Evolutionary conservation across 139 green algal genomes (phyloP).

Genomic region (Pseudopediastrum boryanum): DNA sequence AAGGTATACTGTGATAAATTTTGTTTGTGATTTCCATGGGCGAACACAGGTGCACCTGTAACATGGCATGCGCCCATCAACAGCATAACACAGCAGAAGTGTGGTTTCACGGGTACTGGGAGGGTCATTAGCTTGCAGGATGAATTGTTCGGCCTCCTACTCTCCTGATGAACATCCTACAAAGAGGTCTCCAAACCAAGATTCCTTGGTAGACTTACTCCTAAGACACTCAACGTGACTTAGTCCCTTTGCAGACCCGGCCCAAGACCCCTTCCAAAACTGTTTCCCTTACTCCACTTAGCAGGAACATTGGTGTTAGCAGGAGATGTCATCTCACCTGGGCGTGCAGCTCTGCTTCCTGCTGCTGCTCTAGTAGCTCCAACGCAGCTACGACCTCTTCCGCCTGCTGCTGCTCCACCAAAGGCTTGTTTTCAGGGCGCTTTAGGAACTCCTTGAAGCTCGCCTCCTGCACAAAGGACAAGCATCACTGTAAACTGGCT

Average conservation of each 20-base stretch:
- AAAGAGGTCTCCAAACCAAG: not conserved
- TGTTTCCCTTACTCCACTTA: not conserved
- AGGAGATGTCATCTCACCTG: constrained; percentile 26
- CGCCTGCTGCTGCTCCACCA: constrained; percentile 65
- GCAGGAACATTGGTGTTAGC: not conserved
- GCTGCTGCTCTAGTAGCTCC: constrained; percentile 46
- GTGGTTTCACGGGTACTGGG: no score
- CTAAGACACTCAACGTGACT: not conserved
- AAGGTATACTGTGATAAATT: not conserved
- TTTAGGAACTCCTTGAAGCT: constrained; percentile 69
- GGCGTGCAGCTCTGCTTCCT: constrained; percentile 40
- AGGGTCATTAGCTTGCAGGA: no score
- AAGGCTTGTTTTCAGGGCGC: constrained; percentile 60
- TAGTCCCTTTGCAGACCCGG: not conserved
- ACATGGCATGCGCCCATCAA: no score
- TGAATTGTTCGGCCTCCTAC: no score
- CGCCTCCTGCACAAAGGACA: no score
- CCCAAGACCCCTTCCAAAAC: not conserved
- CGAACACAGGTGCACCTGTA: not conserved
- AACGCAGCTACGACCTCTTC: constrained; percentile 55
- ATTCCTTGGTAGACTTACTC: not conserved
- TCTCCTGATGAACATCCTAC: not conserved
- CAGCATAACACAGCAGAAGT: no score
- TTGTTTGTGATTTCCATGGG: not conserved
- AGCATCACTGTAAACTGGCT: no score